phyloP scores from a whole-genome alignment of 352 stramenopile species.

The Nothophytophthora sp. region DNA sequence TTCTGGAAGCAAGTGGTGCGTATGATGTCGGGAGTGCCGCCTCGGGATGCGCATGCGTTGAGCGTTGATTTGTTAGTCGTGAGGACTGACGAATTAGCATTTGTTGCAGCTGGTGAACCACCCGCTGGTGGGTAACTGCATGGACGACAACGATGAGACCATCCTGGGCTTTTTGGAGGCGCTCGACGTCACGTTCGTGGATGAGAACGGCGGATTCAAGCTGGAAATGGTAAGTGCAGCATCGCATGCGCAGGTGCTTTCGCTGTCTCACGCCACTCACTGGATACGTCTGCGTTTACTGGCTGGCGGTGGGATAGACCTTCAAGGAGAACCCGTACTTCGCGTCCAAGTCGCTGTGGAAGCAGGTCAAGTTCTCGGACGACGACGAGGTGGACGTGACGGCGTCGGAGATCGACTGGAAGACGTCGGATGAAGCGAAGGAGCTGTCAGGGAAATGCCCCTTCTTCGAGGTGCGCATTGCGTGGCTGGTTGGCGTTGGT shows the following conservation, averaged over 20 bases:
- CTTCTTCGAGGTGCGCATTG: conserved; percentile 51
- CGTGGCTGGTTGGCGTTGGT: background rate
- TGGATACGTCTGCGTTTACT: background rate
- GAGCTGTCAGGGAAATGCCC: conserved; percentile 39
- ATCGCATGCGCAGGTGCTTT: too few relatives aligned
- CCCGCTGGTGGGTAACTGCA: conserved; percentile 45
- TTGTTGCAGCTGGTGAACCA: conserved; percentile 67
- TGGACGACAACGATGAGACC: conserved; percentile 54
- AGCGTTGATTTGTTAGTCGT: background rate
- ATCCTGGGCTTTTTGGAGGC: conserved; percentile 52
- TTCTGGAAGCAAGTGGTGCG: conserved; percentile 83
- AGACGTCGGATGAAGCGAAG: conserved; percentile 55
- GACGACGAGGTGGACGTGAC: conserved; percentile 63
- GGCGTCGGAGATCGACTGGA: conserved; percentile 58
- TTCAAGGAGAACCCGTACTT: conserved; percentile 78
- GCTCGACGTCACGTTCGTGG: conserved; percentile 65
- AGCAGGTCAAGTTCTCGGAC: conserved; percentile 72
- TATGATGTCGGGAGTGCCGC: background rate
- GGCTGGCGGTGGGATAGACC: conserved; percentile 23
- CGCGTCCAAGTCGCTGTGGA: conserved; percentile 52
- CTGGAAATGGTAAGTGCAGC: conserved; percentile 55
- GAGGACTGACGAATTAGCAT: background rate
- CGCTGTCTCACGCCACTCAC: background rate
- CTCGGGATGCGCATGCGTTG: background rate
- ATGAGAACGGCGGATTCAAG: conserved; percentile 72